Conservation (phyloP, 2,329 filamentous ascomycete genomes). For the Pseudogymnoascus verrucosus region DNA sequence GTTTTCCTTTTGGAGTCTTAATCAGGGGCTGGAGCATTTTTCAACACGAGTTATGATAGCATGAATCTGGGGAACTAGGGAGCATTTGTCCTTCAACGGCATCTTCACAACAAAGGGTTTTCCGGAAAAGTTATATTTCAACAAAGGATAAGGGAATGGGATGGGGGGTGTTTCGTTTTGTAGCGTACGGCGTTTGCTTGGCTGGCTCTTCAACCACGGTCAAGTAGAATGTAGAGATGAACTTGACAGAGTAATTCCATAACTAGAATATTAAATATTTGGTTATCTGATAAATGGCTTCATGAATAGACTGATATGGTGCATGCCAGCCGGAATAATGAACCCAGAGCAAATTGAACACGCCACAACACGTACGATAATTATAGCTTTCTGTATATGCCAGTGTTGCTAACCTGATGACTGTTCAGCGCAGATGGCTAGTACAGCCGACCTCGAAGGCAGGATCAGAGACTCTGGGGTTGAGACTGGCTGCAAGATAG, state of each 20-base stretch:
- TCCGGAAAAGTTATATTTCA: constrained; percentile 28
- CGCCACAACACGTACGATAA: background rate
- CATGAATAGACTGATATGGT: background rate
- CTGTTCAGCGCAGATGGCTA: background rate
- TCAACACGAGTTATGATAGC: constrained; percentile 41
- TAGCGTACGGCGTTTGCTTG: constrained; percentile 31
- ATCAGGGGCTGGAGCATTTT: constrained; percentile 20
- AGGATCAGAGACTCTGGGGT: background rate
- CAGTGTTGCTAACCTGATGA: background rate
- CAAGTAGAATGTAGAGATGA: constrained; percentile 26
- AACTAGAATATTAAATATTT: background rate
- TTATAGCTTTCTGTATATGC: background rate
- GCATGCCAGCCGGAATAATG: background rate
- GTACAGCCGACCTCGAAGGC: background rate
- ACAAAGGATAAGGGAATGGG: constrained; percentile 19
- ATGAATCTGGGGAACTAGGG: constrained; percentile 12
- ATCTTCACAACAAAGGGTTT: constrained; percentile 29
- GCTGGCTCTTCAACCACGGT: constrained; percentile 31
- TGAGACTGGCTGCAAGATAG: background rate
- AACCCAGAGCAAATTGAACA: background rate
- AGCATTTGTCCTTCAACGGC: constrained; percentile 55
- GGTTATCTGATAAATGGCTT: background rate
- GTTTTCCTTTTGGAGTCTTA: constrained; percentile 17
- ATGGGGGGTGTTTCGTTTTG: constrained; percentile 21
- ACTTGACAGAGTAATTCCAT: constrained; percentile 8